Conservation (phyloP, 164 flowering plant genomes). For the Vitis rupestris region DNA sequence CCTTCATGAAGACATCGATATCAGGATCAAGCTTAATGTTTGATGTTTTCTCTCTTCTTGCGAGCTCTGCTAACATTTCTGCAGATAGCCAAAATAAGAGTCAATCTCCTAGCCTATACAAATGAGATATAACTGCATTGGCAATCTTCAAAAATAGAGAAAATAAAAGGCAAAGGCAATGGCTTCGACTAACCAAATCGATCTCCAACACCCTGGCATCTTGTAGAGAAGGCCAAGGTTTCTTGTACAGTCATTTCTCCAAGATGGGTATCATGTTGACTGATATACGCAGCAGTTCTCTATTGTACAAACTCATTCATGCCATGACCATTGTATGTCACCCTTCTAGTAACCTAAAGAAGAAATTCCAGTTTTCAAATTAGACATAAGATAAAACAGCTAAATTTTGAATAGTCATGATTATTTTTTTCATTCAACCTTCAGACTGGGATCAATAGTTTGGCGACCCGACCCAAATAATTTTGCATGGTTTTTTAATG, state of each 20-base stretch:
- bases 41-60: conserved; percentile 52
- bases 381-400: background rate
- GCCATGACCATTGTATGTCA: conserved; percentile 57
- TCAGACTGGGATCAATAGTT: conserved; percentile 19
- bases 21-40: conserved; percentile 59
- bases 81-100: conserved; percentile 2
- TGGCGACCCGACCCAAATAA: too few species aligned
- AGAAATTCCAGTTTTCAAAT: background rate
- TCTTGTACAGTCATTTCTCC: conserved; percentile 67
- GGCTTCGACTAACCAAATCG: conserved; percentile 37
- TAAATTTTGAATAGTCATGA: background rate
- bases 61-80: conserved; percentile 50
- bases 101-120: too few species aligned
- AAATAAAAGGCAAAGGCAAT: background rate
- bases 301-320: conserved; percentile 61
- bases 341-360: conserved; percentile 37
- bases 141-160: too few species aligned
- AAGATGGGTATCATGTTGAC: conserved; percentile 58
- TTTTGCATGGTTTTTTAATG: too few species aligned
- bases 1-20: conserved; percentile 59
- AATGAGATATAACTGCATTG: too few species aligned
- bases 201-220: conserved; percentile 59
- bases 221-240: conserved; percentile 56
- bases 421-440: conserved; percentile 23
- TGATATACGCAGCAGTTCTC: conserved; percentile 61